Base-by-base conservation (phyloP, 495 filamentous ascomycete species). In the Aspergillus nanangensis region DNA sequence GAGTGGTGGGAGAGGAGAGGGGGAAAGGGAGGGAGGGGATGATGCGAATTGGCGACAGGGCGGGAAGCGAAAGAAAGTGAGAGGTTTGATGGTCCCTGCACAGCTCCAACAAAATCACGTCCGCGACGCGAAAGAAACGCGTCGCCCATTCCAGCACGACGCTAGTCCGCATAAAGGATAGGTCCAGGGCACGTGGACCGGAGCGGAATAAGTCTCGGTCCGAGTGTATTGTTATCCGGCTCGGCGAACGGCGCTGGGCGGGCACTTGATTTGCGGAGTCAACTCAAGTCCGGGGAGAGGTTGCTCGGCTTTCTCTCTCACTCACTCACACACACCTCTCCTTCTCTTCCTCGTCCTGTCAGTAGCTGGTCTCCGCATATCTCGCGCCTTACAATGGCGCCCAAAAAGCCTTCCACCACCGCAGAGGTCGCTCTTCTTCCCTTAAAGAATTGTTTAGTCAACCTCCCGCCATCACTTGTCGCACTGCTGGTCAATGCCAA, bases 361-460 rank as follows among this genome's bases (percentile, higher is more conserved):
- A 32, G 33, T 11, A 18, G 37, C 44, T 31, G 35, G 15, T 19
- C 10, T 44, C 31, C 47, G 47, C 45, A 13, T 44, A 19, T 8
- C 41, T 44, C 33, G 55, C 56, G 59, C 55, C 43, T 57, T 43
- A 64, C 18, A 45, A 84, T 84, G 81, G 81, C 80, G 53, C 77
- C 81, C 56, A 84, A 75, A 66, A 88, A 83, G 68, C 75, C 77
- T 51, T 80, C 83, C 24, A 80, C 80, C 0, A 75, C 81, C 38
- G 89, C 86, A 31, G 87, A 93, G 66, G 74, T 95, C 47, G 82
- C 82, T 33, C 76, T 96, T 18, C 77, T 86, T 18, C 86, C 89
- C 43, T 76, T 96, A 8, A 94, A 94, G 69, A 96, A 84, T 59
- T 97, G 93, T 66, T 78, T 98, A 15, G 87, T 95, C 51, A 98